These are phyloP conservation scores for Cerioporus squamosus DNA, from an alignment of 1,284 basidiomycete genomes.

Conservation along the genomic window DNA sequence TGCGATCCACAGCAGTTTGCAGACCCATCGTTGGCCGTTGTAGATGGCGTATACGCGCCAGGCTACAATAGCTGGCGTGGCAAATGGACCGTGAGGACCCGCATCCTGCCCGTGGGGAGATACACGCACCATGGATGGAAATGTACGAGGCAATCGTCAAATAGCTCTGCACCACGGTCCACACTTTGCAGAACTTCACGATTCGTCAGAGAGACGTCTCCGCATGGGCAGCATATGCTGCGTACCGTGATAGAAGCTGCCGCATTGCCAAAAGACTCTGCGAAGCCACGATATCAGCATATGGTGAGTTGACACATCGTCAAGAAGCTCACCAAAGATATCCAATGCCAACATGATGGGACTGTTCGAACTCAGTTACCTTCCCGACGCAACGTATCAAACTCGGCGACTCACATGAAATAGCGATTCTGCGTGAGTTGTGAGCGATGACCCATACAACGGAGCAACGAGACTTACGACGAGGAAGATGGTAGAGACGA, in stretches of 20 bases:
- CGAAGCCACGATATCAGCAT: background rate
- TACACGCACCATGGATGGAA: conserved; percentile 34
- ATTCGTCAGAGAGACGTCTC: background rate
- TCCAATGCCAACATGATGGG: conserved; percentile 36
- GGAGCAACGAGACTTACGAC: conserved; percentile 24
- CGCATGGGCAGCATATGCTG: background rate
- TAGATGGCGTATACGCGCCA: conserved; percentile 34
- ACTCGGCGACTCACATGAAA: conserved; percentile 28
- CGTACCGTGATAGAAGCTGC: conserved; percentile 24
- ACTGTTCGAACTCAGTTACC: conserved; percentile 10
- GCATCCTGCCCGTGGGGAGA: background rate
- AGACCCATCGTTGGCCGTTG: conserved; percentile 31
- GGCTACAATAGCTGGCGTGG: conserved; percentile 31
- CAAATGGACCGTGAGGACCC: no score
- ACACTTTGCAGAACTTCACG: conserved; percentile 34
- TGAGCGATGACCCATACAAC: background rate
- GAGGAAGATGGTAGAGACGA: conserved; percentile 36
- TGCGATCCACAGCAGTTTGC: conserved; percentile 29
- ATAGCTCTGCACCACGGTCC: conserved; percentile 34
- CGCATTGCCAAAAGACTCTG: conserved; percentile 25
- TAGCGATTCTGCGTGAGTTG: conserved; percentile 33
- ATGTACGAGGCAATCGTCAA: conserved; percentile 37
- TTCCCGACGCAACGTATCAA: background rate
- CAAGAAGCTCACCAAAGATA: conserved; percentile 29
- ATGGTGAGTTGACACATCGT: background rate